These are phyloP conservation scores for Schwanniomyces polymorphus DNA, from an alignment of 805 yeast species.

Conservation along the genomic window DNA sequence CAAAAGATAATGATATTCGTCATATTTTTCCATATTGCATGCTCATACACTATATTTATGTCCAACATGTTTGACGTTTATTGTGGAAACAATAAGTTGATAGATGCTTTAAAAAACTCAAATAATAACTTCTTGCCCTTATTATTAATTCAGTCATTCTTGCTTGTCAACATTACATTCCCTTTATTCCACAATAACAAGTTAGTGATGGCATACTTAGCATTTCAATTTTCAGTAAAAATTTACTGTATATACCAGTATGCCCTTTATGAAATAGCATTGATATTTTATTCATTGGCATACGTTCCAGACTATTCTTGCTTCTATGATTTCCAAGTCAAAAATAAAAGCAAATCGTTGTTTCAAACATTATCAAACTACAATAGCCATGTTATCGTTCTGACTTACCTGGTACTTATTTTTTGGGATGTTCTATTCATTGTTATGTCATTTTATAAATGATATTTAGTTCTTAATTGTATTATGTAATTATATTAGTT, in stretches of 20 bases:
- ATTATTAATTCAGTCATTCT: slow-evolving; percentile 34
- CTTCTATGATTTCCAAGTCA: slow-evolving; percentile 8
- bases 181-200: slow-evolving; percentile 9
- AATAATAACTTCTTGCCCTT: slow-evolving; percentile 37
- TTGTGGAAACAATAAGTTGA: neutral
- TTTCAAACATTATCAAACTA: neutral
- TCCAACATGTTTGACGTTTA: slow-evolving; percentile 1
- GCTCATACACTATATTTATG: neutral
- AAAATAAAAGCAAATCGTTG: neutral
- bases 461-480: neutral
- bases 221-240: slow-evolving; percentile 25
- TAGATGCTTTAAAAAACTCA: slow-evolving; percentile 12
- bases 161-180: slow-evolving; percentile 22
- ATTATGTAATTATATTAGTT: neutral
- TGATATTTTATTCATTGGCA: slow-evolving; percentile 10
- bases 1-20: neutral
- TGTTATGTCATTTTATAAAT: neutral
- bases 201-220: slow-evolving; percentile 15
- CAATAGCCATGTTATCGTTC: slow-evolving; percentile 1
- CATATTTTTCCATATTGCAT: neutral
- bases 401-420: slow-evolving; percentile 1
- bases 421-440: slow-evolving; percentile 1
- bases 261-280: slow-evolving; percentile 27
- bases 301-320: slow-evolving; percentile 9
- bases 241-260: slow-evolving; percentile 34